Base-by-base conservation (phyloP, 768 basidiomycete genomes). In the Coprinopsis strossmayeri region DNA sequence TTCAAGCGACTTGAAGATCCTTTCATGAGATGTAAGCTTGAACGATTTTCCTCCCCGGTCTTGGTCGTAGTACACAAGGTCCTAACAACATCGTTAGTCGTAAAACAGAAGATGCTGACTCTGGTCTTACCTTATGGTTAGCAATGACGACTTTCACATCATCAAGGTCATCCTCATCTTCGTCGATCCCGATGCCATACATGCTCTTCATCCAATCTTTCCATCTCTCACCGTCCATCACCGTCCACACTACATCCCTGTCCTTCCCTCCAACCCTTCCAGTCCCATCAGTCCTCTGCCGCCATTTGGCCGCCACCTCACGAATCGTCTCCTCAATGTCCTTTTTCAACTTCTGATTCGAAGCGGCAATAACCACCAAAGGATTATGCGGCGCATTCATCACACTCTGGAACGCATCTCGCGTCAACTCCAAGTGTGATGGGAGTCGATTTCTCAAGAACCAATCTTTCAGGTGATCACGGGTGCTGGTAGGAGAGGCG, bases 151-250 rank as follows among this genome's bases (percentile, higher is more conserved):
- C 71, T 10, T 59, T 61, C 1, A 73, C 64, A 51, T 70, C 70
- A 30, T 71, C 71, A 49, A 70, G 39, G 30, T 65, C 62, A 27
- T 49, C 57, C 23, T 56, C 56, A 2, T 48, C 45, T 12, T 52
- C 53, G 15, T 57, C 53, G 5, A 54, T 53, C 45, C 57, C 69
- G 56, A 92, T 69, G 24, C 84, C 84, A 67, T 97, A 98, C 82
- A 91, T 91, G 56, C 81, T 83, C 72, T 89, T 91, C 68, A 95
- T 69, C 93, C 93, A 97, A 44, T 77, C 82, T 21, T 65, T 73
- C 93, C 95, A 97, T 64, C 74, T 77, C 21, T 79, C 81, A 1
- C 71, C 78, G 59, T 99, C 91, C 79, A 96, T 92, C 84, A 86
- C 92, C 7, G 84, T 76, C 65, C 93, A 96, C 42, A 93, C 78